Evolutionary conservation across 2,329 filamentous ascomycete species (phyloP), one percentile per base, ranked within the genome.

Genomic region (Sporothrix humicola): DNA sequence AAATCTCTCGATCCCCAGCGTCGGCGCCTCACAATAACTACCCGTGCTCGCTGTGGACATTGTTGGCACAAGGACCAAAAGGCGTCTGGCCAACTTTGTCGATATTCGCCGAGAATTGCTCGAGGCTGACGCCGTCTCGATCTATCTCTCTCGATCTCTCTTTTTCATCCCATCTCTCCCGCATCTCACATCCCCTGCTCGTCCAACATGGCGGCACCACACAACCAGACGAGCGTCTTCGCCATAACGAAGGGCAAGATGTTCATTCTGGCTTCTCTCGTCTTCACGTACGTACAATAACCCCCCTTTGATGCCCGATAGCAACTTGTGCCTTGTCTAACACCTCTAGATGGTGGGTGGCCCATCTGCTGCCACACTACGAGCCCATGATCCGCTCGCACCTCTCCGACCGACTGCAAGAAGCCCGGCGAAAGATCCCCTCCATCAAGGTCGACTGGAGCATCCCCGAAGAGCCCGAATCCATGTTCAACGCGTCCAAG

Each of bases 401-500:
- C 12, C 79, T 84, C 74, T 80, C 79, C 54, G 79, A 81, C 44
- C 78, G 82, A 72, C 75, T 85, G 52, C 80, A 82, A 37, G 82
- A 84, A 72, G 82, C 83, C 0, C 79, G 80, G 46, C 82, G 81
- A 73, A 82, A 80, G 75, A 82, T 83, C 0, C 82, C 82, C 10
- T 77, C 76, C 58, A 79, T 85, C 76, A 82, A 82, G 73, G 79
- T 84, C 69, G 82, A 83, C 76, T 84, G 83, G 83, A 76, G 77
- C 48, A 75, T 79, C 1, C 75, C 76, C 23, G 75, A 76, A 26
- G 79, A 82, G 75, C 81, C 81, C 7, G 80, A 79, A 44, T 75
- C 78, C 17, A 80, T 79, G 15, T 85, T 82, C 78, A 87, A 88
- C 77, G 77, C 81, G 20, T 84, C 85, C 71, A 88, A 87, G 76